These are phyloP conservation scores for Benincasa hispida DNA, from an alignment of 306 rosid genomes.

Conservation along the genomic window DNA sequence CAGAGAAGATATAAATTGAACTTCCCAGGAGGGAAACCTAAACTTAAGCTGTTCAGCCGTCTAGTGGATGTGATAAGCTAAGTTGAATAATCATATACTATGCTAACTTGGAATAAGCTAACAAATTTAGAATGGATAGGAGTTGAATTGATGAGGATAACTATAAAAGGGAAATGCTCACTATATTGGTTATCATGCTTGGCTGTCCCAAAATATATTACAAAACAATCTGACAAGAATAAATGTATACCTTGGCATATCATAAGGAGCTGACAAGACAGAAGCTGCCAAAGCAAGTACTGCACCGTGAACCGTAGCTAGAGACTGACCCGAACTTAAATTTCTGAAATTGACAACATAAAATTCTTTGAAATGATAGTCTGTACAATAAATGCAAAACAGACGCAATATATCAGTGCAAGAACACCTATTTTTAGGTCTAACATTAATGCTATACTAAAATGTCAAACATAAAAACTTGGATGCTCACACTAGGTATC, in stretches of 20 bases:
- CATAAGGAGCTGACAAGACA: constrained; percentile 88
- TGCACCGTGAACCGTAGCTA: constrained; percentile 80
- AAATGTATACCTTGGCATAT: constrained; percentile 72
- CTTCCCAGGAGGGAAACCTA: not conserved
- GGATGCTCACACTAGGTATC: not conserved
- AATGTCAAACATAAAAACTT: not conserved
- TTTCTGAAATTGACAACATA: constrained; percentile 43
- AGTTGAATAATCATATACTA: not conserved
- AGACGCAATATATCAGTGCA: not conserved
- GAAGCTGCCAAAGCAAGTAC: constrained; percentile 91
- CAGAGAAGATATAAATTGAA: not conserved
- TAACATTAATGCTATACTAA: not conserved
- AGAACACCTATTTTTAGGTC: not conserved
- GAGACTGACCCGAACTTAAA: constrained; percentile 44
- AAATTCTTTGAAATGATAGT: not conserved
- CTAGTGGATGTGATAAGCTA: not conserved
- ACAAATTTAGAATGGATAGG: not conserved
- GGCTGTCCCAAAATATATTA: not conserved
- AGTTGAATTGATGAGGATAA: not conserved
- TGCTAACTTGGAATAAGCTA: not conserved
- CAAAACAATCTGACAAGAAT: not conserved
- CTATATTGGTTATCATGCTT: not conserved
- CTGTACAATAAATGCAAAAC: not conserved
- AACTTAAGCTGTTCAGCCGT: not conserved
- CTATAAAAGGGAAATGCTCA: not conserved